Evolutionary conservation across 2,329 filamentous ascomycete genomes (phyloP), one percentile per base, ranked within the genome.

Genomic region (Fusarium humuli): DNA sequence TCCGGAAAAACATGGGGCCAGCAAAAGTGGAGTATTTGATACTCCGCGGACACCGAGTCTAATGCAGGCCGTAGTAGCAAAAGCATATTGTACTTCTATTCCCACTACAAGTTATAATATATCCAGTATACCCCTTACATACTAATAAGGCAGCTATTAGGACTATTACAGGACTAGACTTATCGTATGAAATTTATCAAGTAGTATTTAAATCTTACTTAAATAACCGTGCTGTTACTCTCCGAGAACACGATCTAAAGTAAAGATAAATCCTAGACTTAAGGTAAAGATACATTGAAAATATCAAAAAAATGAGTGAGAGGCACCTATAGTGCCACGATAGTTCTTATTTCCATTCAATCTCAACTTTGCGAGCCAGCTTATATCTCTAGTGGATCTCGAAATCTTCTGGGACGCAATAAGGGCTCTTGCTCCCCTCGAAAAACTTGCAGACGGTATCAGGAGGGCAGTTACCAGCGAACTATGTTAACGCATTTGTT

Each of bases 311-410:
- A 37, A 12, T 12, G 34, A n/a, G 18, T 37, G 34, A 37, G 18
- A 10, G 18, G 18, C 34, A n/a, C 34, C 18, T 37, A 37, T 1
- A n/a, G 18, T 37, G 18, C 18, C 1, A n/a, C 18, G 0, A 37
- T 37, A 37, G 1, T 37, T 12, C 34, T 12, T 2, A 6, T 10
- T 12, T 7, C 34, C 34, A 12, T 0, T 37, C 18, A 8, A 6
- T 18, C 5, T 37, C 0, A 1, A 11, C 34, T 37, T n/a, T n/a
- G 34, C 0, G 1, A 37, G 18, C 10, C 18, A n/a, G 7, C 3
- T 7, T 2, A 1, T 3, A n/a, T 37, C 34, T 27, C 23, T 27
- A 46, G 23, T 46, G 13, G 44, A 46, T 46, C 6, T 27, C 1
- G 1, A 46, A 46, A 6, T 6, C 11, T 0, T 7, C 6, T 12